Evolutionary conservation across 2,329 filamentous ascomycete species (phyloP).

Genomic region (Aspergillus puulaauensis): DNA sequence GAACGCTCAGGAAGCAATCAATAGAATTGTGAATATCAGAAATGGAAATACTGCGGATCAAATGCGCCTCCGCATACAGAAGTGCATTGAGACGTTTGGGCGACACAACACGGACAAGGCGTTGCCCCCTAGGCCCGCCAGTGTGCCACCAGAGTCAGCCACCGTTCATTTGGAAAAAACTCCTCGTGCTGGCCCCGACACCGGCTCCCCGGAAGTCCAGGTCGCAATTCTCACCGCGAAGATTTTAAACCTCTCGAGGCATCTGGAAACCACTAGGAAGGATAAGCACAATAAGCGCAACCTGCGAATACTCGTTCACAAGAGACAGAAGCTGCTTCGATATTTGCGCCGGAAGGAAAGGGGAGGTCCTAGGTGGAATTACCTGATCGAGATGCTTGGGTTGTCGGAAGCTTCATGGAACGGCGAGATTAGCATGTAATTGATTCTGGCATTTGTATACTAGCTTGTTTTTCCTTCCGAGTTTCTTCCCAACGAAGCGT

Average conservation of each 20-base stretch:
- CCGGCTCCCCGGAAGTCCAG: conserved; percentile 95
- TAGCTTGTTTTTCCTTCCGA: conserved; percentile 11
- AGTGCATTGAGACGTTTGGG: conserved; percentile 84
- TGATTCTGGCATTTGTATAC: conserved; percentile 15
- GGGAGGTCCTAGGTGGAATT: conserved; percentile 84
- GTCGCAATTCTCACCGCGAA: conserved; percentile 92
- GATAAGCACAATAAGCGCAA: conserved; percentile 96
- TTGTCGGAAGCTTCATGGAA: conserved; percentile 87
- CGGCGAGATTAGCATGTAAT: conserved; percentile 76
- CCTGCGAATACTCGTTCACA: conserved; percentile 79
- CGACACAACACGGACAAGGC: conserved; percentile 79
- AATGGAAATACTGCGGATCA: conserved; percentile 78
- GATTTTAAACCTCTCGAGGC: conserved; percentile 76
- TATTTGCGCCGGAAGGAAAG: conserved; percentile 89
- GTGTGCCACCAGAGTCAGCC: conserved; percentile 43
- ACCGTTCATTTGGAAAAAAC: conserved; percentile 45
- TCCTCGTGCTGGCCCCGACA: conserved; percentile 82
- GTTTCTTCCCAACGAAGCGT: conserved; percentile 11
- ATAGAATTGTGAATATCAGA: conserved; percentile 73
- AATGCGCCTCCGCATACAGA: conserved; percentile 76
- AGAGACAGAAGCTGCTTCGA: conserved; percentile 79
- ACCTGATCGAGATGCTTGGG: conserved; percentile 80
- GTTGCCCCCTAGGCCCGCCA: conserved; percentile 61
- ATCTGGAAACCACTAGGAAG: conserved; percentile 69
- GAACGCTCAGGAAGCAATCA: conserved; percentile 72